Percentiles rank a stretch among this genome's conserved stretches.
These are phyloP conservation scores for Fusarium circinatum DNA, from an alignment of 2,329 filamentous ascomycete genomes.

Conservation along the genomic window DNA sequence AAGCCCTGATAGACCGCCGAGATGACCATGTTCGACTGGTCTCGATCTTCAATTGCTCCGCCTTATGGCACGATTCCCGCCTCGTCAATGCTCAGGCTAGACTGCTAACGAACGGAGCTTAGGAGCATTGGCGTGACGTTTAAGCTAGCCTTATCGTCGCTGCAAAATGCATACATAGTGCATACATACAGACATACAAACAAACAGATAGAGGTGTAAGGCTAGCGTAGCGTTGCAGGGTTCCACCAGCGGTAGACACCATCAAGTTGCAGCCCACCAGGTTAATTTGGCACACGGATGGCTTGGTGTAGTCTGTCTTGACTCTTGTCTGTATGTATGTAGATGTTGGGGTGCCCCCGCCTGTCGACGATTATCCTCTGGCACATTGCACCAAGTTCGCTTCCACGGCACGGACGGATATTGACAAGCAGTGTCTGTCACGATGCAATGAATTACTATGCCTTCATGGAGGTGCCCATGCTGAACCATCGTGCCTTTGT, in stretches of 20 bases:
- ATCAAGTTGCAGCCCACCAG: slow-evolving; percentile 26
- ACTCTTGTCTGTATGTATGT: background rate
- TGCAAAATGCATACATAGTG: background rate
- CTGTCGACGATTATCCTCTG: slow-evolving; percentile 30
- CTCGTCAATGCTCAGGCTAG: slow-evolving; percentile 26
- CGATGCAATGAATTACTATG: background rate
- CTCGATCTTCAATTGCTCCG: slow-evolving; percentile 44
- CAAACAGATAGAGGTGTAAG: background rate
- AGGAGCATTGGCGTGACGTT: slow-evolving; percentile 39
- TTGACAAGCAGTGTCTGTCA: background rate
- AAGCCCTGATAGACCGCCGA: slow-evolving; percentile 17
- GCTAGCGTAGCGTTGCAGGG: slow-evolving; percentile 20
- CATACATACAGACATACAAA: too few species aligned
- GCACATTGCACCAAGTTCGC: slow-evolving; percentile 38
- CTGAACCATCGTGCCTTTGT: background rate
- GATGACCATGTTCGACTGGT: slow-evolving; percentile 39
- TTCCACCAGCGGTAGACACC: slow-evolving; percentile 34
- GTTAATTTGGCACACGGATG: slow-evolving; percentile 44
- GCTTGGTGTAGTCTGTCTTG: slow-evolving; percentile 37
- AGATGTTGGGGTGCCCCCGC: slow-evolving; percentile 29
- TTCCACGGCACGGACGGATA: slow-evolving; percentile 15
- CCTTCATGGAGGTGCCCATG: background rate
- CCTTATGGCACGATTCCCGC: slow-evolving; percentile 45
- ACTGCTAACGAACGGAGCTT: slow-evolving; percentile 37
- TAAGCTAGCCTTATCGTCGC: slow-evolving; percentile 41